Evolutionary conservation across 306 rosid genomes (phyloP).

Genomic region (Sicyos baderoa): DNA sequence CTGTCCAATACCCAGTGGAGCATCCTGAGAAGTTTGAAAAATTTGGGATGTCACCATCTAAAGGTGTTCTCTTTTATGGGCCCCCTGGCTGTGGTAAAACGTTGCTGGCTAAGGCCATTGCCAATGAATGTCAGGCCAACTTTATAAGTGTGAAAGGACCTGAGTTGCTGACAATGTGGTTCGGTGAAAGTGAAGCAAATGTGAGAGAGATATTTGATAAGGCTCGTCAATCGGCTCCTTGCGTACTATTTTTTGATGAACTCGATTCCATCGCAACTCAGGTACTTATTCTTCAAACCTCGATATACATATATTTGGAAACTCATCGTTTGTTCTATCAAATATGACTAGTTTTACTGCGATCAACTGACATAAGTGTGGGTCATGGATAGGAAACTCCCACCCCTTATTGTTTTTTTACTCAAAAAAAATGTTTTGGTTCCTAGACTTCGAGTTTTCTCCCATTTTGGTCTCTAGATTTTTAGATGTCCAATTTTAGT

Average conservation of each 20-base stretch:
- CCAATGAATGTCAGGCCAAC: slow-evolving; percentile 64
- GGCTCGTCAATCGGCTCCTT: slow-evolving; percentile 66
- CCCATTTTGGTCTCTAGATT: too few relatives aligned
- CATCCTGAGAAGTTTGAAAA: slow-evolving; percentile 78
- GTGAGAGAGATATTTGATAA: slow-evolving; percentile 65
- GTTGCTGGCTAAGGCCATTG: slow-evolving; percentile 61
- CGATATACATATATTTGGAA: too few relatives aligned
- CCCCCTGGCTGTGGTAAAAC: slow-evolving; percentile 72
- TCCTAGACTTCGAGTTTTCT: too few relatives aligned
- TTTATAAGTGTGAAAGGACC: slow-evolving; percentile 67
- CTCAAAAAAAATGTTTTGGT: too few relatives aligned
- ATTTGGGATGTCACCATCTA: slow-evolving; percentile 67
- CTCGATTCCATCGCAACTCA: slow-evolving; percentile 68
- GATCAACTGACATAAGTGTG: too few relatives aligned
- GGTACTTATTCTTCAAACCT: slow-evolving; percentile 27
- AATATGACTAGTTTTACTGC: background rate
- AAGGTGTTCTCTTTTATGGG: slow-evolving; percentile 65
- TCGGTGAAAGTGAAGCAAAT: slow-evolving; percentile 69
- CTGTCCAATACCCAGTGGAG: slow-evolving; percentile 66
- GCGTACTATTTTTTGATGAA: slow-evolving; percentile 71
- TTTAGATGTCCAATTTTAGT: too few relatives aligned
- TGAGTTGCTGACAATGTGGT: slow-evolving; percentile 68
- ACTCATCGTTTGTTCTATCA: background rate
- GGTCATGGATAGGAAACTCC: too few relatives aligned
- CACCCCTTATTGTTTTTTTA: too few relatives aligned